Evolutionary conservation across 2,329 filamentous ascomycete species (phyloP).

Genomic region (Exophiala xenobiotica): DNA sequence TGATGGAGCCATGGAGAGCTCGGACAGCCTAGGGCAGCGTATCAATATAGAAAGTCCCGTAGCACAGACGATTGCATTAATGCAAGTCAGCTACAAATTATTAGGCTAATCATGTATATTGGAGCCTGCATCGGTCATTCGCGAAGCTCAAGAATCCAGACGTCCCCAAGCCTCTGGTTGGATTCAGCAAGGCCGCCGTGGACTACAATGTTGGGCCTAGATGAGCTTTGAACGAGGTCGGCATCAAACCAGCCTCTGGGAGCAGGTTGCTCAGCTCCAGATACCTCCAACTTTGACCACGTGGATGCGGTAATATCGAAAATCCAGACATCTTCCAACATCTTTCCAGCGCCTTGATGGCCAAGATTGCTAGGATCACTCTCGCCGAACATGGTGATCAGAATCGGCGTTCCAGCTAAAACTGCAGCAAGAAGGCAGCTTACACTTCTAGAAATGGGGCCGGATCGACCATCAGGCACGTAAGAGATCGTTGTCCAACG

Average conservation of each 20-base stretch:
- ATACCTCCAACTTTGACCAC: slow-evolving; percentile 38
- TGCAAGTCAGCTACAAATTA: too few species aligned
- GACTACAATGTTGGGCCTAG: slow-evolving; percentile 47
- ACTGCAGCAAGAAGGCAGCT: slow-evolving; percentile 45
- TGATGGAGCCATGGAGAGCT: too few species aligned
- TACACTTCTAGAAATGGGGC: slow-evolving; percentile 53
- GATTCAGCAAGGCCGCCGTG: slow-evolving; percentile 54
- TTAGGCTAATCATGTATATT: too few species aligned
- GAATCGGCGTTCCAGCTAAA: slow-evolving; percentile 36
- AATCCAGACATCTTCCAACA: slow-evolving; percentile 54
- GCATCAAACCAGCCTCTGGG: slow-evolving; percentile 57
- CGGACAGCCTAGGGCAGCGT: too few species aligned
- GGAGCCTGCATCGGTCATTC: too few species aligned
- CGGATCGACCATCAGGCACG: slow-evolving; percentile 44
- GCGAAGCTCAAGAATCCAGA: slow-evolving; percentile 44
- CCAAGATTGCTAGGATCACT: slow-evolving; percentile 53
- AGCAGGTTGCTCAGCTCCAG: slow-evolving; percentile 34
- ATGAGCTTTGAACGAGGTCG: slow-evolving; percentile 39
- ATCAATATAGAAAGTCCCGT: too few species aligned
- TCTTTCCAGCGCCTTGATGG: slow-evolving; percentile 57
- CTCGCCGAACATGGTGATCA: slow-evolving; percentile 57
- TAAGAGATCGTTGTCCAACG: slow-evolving; percentile 30
- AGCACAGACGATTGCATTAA: too few species aligned
- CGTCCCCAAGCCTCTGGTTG: slow-evolving; percentile 53
- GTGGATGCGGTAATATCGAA: slow-evolving; percentile 39